Conservation (phyloP, 768 basidiomycete genomes). For the Albatrellus ellisii region DNA sequence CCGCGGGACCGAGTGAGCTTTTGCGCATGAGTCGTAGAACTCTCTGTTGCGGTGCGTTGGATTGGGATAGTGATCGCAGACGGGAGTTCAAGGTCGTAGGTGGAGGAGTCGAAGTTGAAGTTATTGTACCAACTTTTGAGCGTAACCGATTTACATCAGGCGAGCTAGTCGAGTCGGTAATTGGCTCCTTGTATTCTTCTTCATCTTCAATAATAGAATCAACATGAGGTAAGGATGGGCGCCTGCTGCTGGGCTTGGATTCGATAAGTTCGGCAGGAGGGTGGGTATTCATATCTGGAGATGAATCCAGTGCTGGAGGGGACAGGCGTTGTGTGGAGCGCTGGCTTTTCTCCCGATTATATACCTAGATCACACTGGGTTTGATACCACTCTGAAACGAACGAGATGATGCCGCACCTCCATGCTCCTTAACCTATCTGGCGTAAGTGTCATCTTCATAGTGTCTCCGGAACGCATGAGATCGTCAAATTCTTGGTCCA, state of each 20-base stretch:
- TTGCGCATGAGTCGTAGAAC: constrained; percentile 3
- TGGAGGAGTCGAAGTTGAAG: neutral
- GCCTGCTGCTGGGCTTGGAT: constrained; percentile 12
- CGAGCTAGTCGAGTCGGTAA: neutral
- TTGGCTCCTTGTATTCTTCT: constrained; percentile 22
- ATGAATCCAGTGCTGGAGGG: neutral
- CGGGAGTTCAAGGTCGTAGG: constrained; percentile 6
- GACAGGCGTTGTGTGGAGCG: neutral
- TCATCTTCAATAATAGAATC: constrained; percentile 52
- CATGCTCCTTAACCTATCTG: constrained; percentile 85
- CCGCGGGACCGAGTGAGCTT: constrained; percentile 1
- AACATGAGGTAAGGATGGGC: constrained; percentile 38
- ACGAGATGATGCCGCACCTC: constrained; percentile 45
- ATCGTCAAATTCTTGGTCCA: constrained; percentile 79
- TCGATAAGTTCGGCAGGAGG: neutral
- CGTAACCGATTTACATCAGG: constrained; percentile 8
- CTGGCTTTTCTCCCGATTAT: neutral
- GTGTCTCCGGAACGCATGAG: constrained; percentile 83
- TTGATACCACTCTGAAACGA: neutral
- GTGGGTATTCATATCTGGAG: no score
- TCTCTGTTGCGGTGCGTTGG: constrained; percentile 9
- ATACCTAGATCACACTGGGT: constrained; percentile 3
- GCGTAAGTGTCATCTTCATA: constrained; percentile 92
- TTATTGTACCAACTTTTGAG: neutral
- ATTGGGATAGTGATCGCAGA: constrained; percentile 15